Base-by-base conservation (phyloP, 208 protist genomes). In the Trypanosoma rangeli region DNA sequence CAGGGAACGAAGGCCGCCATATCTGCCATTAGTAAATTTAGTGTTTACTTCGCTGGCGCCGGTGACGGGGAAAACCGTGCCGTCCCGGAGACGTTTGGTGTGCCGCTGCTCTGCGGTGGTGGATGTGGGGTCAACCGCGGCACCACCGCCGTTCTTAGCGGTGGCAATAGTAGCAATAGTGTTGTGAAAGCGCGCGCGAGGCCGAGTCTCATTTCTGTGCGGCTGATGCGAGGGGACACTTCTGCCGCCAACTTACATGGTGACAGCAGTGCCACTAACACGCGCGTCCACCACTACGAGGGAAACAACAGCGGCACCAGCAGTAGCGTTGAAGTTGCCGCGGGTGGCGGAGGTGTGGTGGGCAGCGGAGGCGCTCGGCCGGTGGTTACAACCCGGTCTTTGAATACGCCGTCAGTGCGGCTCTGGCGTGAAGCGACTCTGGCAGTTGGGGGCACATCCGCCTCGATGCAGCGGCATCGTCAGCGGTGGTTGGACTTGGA, bases 1-100 rank as follows among this genome's bases (percentile, higher is more conserved):
- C 87, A 94, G 67, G 80, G 80, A 60, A 95, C 84, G 13, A 95
- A 95, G 74, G 78, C 86, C 0, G 76, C 82, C 39, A 94, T 95
- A 64, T 90, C 90, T 10, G 58, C 76, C 35, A 90, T 94, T 52
- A 91, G 87, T 64, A 87, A 89, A 60, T 88, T 91, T 64, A 70
- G 46, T 52, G 83, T 78, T 22, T 88, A 83, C 60, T 49, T 70
- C 49, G 78, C 76, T 61, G 64, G 80, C 12, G 65, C 64, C 28
- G 33, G 28, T 31, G 64, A 62, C 20, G 49, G n/a, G 24, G 61
- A 49, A 39, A 26, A 22, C 42, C 15, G 15, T 44, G 28, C 49
- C n/a, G 37, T 22, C 15, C 8, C 50, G 22, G 44, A 37, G 22
- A 29, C 53, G 33, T 68, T 67, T 64, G 29, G 61, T 44, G 15